Evolutionary conservation across 176 grass and related monocot species (phyloP), one percentile per base, ranked within the genome.

Genomic region (Bolboschoenus planiculmis): DNA sequence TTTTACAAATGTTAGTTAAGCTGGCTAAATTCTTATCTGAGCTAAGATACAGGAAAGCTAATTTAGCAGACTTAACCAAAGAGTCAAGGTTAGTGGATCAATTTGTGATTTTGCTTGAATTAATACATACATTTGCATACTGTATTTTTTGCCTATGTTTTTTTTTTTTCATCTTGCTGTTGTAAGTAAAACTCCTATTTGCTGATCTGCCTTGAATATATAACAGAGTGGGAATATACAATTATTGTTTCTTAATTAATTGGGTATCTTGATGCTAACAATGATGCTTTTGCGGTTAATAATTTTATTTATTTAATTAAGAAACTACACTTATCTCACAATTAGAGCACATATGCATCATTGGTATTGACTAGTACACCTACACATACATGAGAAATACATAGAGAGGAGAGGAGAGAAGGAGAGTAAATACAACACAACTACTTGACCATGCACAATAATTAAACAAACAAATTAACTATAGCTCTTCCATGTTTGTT

Each of bases 401-500:
- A 1, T 3, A 73, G 21, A 34, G 5, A 3, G 43, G 16, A 3
- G 31, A 3, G 31, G 71, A 50, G 43, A 51, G 13, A 42, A 33
- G 18, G 16, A 67, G 9, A 75, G 1, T 50, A 75, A 37, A 58
- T 40, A 80, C 79, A 81, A 81, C 57, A 81, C 3, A 50, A 80
- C 39, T 51, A 85, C 74, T 48, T 50, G 13, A 53, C n/a, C 84
- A 85, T 85, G 72, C 53, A 73, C 40, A 2, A 11, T 50, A 50
- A 10, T 50, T 50, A 47, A 59, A 39, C 16, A 83, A 46, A 36
- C 27, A 79, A 47, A 62, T 46, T 27, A n/a, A 82, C 59, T 44
- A 58, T 42, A 79, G 33, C 10, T 85, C 72, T 27, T 87, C 85
- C 53, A 56, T 82, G 21, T 53, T 83, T n/a, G 31, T 43, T 42